A percentile compares a stretch with the other conserved stretches of the same genome.
phyloP scores from a whole-genome alignment of 2,329 filamentous ascomycete species.

The Cordyceps farinosa region DNA sequence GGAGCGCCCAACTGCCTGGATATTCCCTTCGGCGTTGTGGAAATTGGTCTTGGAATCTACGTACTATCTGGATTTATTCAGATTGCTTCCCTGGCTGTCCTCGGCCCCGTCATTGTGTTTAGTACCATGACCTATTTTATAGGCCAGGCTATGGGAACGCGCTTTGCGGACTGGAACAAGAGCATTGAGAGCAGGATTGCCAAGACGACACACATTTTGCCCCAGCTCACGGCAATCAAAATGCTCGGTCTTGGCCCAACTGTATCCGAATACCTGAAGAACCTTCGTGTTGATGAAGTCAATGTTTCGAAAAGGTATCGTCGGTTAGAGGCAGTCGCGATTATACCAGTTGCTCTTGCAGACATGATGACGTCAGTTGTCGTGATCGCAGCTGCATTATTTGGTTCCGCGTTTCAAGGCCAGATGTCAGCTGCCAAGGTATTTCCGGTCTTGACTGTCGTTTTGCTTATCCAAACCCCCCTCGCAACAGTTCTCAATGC shows the following conservation, averaged over 20 bases:
- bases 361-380: neutral
- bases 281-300: neutral
- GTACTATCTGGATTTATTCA: neutral
- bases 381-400: neutral
- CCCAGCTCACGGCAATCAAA: conserved; percentile 41
- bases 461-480: neutral
- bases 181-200: conserved; percentile 38
- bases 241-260: conserved; percentile 36
- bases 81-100: neutral
- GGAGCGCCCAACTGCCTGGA: neutral
- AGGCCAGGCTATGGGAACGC: neutral
- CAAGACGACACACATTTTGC: conserved; percentile 36
- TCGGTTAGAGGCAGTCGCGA: neutral
- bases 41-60: neutral
- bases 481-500: too few relatives aligned
- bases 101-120: neutral
- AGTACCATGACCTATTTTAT: neutral
- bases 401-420: neutral
- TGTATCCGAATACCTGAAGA: neutral
- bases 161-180: conserved; percentile 31
- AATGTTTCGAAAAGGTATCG: neutral
- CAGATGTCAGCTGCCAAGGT: neutral
- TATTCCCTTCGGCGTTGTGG: neutral
- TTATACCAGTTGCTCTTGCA: neutral
- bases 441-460: neutral